Evolutionary conservation across 352 stramenopile species (phyloP), one percentile per base, ranked within the genome.

Genomic region (Phytophthora meadii): DNA sequence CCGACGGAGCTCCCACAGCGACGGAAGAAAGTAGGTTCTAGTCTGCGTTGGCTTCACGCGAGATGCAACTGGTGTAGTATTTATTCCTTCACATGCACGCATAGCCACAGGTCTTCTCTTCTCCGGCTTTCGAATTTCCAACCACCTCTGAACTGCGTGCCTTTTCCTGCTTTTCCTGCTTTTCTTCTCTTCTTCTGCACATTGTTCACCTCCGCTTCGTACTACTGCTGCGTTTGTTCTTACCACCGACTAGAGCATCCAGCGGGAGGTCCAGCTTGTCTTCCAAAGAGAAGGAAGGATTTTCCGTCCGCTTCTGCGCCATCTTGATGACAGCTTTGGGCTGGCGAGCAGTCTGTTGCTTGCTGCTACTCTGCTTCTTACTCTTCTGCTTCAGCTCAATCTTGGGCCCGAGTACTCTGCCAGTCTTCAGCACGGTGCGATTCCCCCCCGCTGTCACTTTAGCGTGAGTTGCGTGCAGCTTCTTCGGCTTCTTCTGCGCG

Each of bases 211-310:
- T 70, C 46, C 53, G 61, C 44, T 67, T 76, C 34, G 41, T 61
- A 40, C 54, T 72, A 61, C 36, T 57, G 59, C 68, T 84, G 44
- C 54, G 65, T 61, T 82, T 80, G 45, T 36, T 65, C 11, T 60
- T 69, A 5, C 60, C 62, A 9, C 52, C 49, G 24, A 93, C 72
- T 12, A 93, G 73, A 36, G 82, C 85, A 61, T 91, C 81, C 19
- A 93, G 73, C 15, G 85, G 74, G 46, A 93, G 73, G 27, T 71
- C 70, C 34, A 93, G 69, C 48, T 90, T 80, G 55, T 90, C 82
- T 64, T 90, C 75, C 15, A 93, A 68, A 17, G 76, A 74, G 12
- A 92, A 81, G 15, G 37, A 68, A 30, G 50, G 6, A 17, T 19
- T 46, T 36, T 45, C 40, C 49, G 51, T 40, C 27, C 49, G 40